Base-by-base conservation (phyloP, 2,329 filamentous ascomycete genomes). In the Harringtonia lauricola region DNA sequence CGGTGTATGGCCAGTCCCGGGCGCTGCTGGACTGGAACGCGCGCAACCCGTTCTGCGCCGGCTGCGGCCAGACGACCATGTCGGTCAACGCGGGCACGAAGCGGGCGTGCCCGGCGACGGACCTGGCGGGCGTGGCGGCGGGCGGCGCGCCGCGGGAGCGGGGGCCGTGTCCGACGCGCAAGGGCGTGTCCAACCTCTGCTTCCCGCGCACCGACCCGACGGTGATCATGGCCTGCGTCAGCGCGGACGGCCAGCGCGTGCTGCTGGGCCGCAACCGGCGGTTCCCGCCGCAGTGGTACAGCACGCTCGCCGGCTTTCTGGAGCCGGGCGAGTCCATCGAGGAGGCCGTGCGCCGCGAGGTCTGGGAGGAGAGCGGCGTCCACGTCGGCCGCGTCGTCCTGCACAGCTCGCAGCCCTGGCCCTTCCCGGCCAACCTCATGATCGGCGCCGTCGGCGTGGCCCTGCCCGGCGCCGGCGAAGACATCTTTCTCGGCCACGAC, bases 171-270 rank as follows among this genome's bases (percentile, higher is more conserved):
- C 80, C 77, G 8, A 94, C 89, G 1, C 78, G 92, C 43, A 83
- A 79, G 33, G 88, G 86, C 22, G 67, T 98, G 37, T 94, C 88
- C 28, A 98, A 98, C 64, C 72, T 95, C 42, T 83, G 75, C 57
- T 96, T 95, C 70, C 90, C 90, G 3, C 79, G 89, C 41, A 95
- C 90, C 2, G 89, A 95, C 55, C 88, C 89, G 1, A 94, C 87
- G 24, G 88, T 96, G 60, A 98, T 98, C 64, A 89, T 94, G 65
- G 90, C 89, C 1, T 82, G 95, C 12, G 76, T 96, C 28, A 94
- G 84, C 42, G 71, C 81, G 41, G 86, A 94, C 53, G 83, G 83
- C 40, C 74, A 81, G 51, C 77, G 79, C 48, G 66, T 95, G 33
- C 76, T 98, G 8, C 81, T 98, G 1, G 92, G 92, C 31, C 81